Conservation (phyloP, 768 basidiomycete species). For the Megacollybia marginata region DNA sequence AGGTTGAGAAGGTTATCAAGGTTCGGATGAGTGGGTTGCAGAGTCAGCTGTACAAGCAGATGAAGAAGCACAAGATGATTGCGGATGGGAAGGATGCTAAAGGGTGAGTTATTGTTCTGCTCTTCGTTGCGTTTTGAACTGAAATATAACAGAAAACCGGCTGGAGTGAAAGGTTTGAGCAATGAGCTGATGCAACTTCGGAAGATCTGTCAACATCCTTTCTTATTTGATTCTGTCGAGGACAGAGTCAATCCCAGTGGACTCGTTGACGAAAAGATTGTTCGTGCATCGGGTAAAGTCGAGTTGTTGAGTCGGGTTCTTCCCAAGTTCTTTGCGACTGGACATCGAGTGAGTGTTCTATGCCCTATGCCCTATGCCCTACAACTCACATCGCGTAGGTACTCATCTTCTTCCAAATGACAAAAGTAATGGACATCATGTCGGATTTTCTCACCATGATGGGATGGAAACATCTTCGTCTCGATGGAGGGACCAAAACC, state of each 20-base stretch:
- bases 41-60: constrained; percentile 89
- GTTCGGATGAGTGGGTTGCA: constrained; percentile 91
- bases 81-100: constrained; percentile 72
- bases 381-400: constrained; percentile 43
- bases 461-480: constrained; percentile 80
- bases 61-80: constrained; percentile 98
- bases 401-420: constrained; percentile 99
- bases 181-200: constrained; percentile 97
- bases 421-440: constrained; percentile 98
- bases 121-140: neutral
- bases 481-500: constrained; percentile 96
- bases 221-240: constrained; percentile 92
- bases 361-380: neutral
- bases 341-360: constrained; percentile 64
- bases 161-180: constrained; percentile 81
- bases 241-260: constrained; percentile 85
- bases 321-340: constrained; percentile 90
- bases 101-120: constrained; percentile 44
- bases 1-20: constrained; percentile 98
- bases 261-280: constrained; percentile 75
- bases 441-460: constrained; percentile 89
- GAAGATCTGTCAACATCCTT: constrained; percentile 98
- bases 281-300: constrained; percentile 88
- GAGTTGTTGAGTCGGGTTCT: constrained; percentile 86
- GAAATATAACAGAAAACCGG: constrained; percentile 43